These are phyloP conservation scores for Cyanophora paradoxa DNA, from an alignment of 78 protist species.

Conservation along the genomic window DNA sequence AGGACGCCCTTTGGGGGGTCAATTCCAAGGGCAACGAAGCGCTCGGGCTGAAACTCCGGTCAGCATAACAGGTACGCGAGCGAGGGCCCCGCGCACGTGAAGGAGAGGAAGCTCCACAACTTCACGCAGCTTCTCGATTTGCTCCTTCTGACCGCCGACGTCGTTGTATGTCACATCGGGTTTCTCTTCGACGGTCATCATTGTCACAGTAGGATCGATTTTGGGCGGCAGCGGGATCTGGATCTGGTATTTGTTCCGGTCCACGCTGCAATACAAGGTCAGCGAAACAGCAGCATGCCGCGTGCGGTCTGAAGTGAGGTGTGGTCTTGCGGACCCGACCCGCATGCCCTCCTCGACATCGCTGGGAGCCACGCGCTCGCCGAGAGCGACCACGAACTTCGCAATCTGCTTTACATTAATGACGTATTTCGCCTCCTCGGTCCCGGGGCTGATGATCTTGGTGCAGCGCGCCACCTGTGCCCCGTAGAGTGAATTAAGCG, in stretches of 20 bases:
- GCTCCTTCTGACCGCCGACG: slow-evolving; percentile 99
- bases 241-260: slow-evolving; percentile 92
- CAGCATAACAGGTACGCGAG: neutral
- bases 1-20: slow-evolving; percentile 99
- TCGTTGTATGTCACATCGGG: slow-evolving; percentile 99
- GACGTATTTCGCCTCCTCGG: slow-evolving; percentile 85
- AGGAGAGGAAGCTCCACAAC: slow-evolving; percentile 97
- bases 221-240: slow-evolving; percentile 98
- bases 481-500: neutral
- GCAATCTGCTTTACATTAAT: slow-evolving; percentile 93
- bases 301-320: neutral
- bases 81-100: slow-evolving; percentile 34
- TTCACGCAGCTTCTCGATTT: slow-evolving; percentile 96
- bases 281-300: neutral
- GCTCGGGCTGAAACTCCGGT: slow-evolving; percentile 77
- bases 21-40: slow-evolving; percentile 94
- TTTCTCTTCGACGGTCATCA: slow-evolving; percentile 99
- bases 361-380: slow-evolving; percentile 92
- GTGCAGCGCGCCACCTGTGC: slow-evolving; percentile 94
- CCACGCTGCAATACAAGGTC: slow-evolving; percentile 49
- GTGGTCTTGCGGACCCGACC: slow-evolving; percentile 83
- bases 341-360: slow-evolving; percentile 99
- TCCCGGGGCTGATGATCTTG: slow-evolving; percentile 82
- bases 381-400: slow-evolving; percentile 98
- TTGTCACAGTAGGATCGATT: slow-evolving; percentile 98